Percentiles rank a stretch among this genome's conserved stretches.
Conservation (phyloP, 1,139 yeast genomes). For the Sugiyamaella neomexicana region DNA sequence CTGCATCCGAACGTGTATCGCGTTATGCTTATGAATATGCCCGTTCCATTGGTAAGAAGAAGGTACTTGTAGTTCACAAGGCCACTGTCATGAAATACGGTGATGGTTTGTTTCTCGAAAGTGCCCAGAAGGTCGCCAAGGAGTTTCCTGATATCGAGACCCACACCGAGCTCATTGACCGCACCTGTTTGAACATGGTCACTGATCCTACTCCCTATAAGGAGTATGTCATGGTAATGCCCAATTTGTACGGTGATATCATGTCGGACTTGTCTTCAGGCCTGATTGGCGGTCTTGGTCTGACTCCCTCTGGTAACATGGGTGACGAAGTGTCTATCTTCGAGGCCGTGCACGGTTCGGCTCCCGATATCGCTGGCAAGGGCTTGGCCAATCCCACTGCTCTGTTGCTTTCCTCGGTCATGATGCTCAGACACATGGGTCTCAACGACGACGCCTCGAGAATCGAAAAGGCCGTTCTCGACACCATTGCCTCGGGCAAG, state of each 20-base stretch:
- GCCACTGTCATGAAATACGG: conserved; percentile 98
- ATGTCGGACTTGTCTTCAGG: conserved; percentile 97
- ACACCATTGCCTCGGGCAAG: conserved; percentile 92
- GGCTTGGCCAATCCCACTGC: conserved; percentile 99
- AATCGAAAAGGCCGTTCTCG: conserved; percentile 86
- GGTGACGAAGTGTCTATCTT: conserved; percentile 96
- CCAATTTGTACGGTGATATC: conserved; percentile 96
- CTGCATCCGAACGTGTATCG: conserved; percentile 93
- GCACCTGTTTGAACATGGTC: conserved; percentile 89
- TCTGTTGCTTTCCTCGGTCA: conserved; percentile 86
- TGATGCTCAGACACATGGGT: conserved; percentile 99
- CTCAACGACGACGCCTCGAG: conserved; percentile 74
- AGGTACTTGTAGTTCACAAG: conserved; percentile 94
- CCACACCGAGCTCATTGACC: conserved; percentile 87
- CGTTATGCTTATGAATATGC: conserved; percentile 98
- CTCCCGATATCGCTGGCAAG: conserved; percentile 98
- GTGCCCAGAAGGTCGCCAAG: conserved; percentile 84
- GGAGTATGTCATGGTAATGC: conserved; percentile 95
- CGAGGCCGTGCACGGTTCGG: conserved; percentile 99
- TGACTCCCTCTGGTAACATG: conserved; percentile 98
- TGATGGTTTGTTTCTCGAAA: conserved; percentile 92
- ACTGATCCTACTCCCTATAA: conserved; percentile 83
- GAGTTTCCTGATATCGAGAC: conserved; percentile 89
- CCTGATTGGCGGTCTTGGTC: conserved; percentile 96
- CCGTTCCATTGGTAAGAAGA: conserved; percentile 80